phyloP scores from a whole-genome alignment of 805 yeast genomes.

The Cyberlindnera maclurae region DNA sequence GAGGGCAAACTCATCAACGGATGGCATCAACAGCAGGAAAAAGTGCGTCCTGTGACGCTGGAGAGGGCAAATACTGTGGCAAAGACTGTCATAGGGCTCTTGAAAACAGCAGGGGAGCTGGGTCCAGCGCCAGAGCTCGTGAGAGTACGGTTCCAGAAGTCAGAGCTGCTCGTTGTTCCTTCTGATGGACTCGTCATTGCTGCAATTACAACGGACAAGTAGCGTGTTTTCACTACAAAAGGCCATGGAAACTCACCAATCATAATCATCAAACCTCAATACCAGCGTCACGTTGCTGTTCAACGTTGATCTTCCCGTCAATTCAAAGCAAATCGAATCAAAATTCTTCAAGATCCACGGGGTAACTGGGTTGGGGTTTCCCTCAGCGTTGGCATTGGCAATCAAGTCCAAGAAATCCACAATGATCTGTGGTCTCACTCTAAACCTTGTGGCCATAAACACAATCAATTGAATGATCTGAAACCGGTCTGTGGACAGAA shows the following conservation, averaged over 20 bases:
- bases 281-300: background rate
- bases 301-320: background rate
- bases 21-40: slow-evolving; percentile 7
- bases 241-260: background rate
- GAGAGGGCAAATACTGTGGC: background rate
- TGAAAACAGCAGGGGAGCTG: background rate
- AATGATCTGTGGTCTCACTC: slow-evolving; percentile 1
- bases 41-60: background rate
- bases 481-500: background rate
- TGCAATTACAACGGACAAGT: slow-evolving; percentile 1
- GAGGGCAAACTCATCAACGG: slow-evolving; percentile 8
- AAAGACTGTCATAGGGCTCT: background rate
- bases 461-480: slow-evolving; percentile 2
- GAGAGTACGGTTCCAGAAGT: slow-evolving; percentile 1
- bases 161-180: slow-evolving; percentile 1
- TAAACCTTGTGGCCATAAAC: background rate
- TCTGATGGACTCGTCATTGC: slow-evolving; percentile 1
- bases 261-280: background rate
- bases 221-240: background rate
- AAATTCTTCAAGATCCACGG: background rate
- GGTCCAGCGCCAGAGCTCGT: slow-evolving; percentile 1
- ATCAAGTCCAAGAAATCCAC: slow-evolving; percentile 1
- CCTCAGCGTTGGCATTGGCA: background rate
- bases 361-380: too few relatives aligned
- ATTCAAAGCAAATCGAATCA: background rate